These are phyloP conservation scores for Podila epicladia DNA, from an alignment of 192 early-diverging fungal species.

Conservation along the genomic window DNA sequence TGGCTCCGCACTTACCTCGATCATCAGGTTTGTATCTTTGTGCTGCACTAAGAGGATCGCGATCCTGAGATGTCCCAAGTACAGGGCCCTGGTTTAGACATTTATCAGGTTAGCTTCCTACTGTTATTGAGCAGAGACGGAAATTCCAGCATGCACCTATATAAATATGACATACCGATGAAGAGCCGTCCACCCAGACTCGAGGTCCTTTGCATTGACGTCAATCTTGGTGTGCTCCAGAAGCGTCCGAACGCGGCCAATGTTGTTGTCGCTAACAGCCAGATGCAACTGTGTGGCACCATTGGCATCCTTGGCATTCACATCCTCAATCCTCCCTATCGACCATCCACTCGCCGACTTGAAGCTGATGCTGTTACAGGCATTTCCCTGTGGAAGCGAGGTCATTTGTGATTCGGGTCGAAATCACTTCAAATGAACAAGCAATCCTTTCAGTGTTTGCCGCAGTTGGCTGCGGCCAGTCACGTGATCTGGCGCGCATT, in stretches of 20 bases:
- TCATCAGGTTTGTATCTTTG: conserved; percentile 57
- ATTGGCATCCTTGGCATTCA: conserved; percentile 49
- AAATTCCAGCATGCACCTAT: too few species aligned
- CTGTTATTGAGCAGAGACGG: background rate
- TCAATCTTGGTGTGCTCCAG: conserved; percentile 57
- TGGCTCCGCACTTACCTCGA: conserved; percentile 52
- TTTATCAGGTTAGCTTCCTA: background rate
- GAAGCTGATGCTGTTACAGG: too few species aligned
- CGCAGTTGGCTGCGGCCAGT: too few species aligned
- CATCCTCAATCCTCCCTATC: conserved; percentile 11
- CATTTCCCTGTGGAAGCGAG: too few species aligned
- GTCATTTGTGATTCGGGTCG: too few species aligned
- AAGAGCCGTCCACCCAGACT: conserved; percentile 77
- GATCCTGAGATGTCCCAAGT: conserved; percentile 65
- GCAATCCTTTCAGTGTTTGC: too few species aligned
- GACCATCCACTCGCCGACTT: too few species aligned
- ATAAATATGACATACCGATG: conserved; percentile 55
- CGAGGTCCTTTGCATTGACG: conserved; percentile 69
- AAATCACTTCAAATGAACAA: too few species aligned
- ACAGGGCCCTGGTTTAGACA: conserved; percentile 53
- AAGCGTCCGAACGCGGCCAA: conserved; percentile 36
- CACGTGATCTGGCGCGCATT: too few species aligned
- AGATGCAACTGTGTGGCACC: conserved; percentile 59
- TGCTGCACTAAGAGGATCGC: conserved; percentile 59
- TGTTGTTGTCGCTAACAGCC: conserved; percentile 52